phyloP scores from a whole-genome alignment of 1,284 basidiomycete genomes.

The Cystobasidium sp. region DNA sequence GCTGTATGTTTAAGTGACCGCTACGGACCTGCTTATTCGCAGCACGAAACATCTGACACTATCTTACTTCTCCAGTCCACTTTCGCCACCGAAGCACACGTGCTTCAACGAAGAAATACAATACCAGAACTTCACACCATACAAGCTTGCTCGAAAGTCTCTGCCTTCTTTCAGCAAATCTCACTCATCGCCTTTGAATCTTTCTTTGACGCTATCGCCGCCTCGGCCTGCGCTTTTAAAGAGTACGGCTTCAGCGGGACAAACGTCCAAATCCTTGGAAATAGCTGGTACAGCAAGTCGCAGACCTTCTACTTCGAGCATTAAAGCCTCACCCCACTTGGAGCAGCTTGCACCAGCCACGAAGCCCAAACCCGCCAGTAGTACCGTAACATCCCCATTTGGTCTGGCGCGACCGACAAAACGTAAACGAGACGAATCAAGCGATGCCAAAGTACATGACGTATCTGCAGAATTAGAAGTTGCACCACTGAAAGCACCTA shows the following conservation, averaged over 20 bases:
- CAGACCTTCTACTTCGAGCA: too few species aligned
- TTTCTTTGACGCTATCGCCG: too few species aligned
- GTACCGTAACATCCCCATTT: neutral
- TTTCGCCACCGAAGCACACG: neutral
- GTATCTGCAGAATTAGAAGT: neutral
- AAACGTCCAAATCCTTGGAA: too few species aligned
- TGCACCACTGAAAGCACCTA: neutral
- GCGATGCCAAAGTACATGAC: neutral
- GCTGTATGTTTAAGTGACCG: too few species aligned
- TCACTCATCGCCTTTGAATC: too few species aligned
- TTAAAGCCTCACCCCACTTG: too few species aligned
- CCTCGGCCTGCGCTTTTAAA: too few species aligned
- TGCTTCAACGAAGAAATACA: conserved; percentile 6
- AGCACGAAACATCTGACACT: neutral
- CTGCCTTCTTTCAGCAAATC: too few species aligned
- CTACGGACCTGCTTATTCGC: neutral
- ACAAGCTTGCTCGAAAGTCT: too few species aligned
- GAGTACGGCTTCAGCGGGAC: too few species aligned
- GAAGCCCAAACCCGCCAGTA: neutral
- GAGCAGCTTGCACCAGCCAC: too few species aligned
- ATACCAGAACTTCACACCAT: neutral
- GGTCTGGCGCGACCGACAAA: neutral
- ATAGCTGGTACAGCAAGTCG: too few species aligned
- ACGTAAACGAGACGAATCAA: neutral
- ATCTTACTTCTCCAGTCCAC: neutral